phyloP scores from a whole-genome alignment of 106 monocot genomes.

The Dendrobium officinale region DNA sequence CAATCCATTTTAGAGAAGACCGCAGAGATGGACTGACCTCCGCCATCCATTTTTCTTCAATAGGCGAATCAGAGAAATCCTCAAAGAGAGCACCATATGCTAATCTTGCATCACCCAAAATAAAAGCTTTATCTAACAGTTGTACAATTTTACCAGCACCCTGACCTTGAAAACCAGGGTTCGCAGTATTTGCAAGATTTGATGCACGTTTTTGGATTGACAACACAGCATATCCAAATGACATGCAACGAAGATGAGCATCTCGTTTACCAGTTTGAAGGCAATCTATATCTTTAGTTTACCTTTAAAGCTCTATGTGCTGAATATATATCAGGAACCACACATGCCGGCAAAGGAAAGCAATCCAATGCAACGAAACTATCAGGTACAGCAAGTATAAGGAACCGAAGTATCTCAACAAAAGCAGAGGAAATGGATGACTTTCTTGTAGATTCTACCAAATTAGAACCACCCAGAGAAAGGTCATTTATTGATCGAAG shows the following conservation, averaged over 20 bases:
- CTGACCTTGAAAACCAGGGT: slow-evolving; percentile 56
- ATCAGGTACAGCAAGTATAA: slow-evolving; percentile 83
- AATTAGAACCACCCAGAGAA: slow-evolving; percentile 20
- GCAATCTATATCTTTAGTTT: slow-evolving; percentile 15
- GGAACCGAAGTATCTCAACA: slow-evolving; percentile 61
- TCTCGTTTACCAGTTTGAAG: slow-evolving; percentile 29
- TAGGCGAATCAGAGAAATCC: slow-evolving; percentile 55
- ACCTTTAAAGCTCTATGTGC: slow-evolving; percentile 16
- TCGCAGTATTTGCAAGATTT: slow-evolving; percentile 72
- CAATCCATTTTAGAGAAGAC: slow-evolving; percentile 89
- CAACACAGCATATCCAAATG: slow-evolving; percentile 54
- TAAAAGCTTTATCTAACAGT: slow-evolving; percentile 71
- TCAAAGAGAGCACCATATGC: slow-evolving; percentile 82
- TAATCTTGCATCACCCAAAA: slow-evolving; percentile 47
- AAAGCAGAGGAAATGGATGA: slow-evolving; percentile 37
- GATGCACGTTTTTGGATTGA: slow-evolving; percentile 66
- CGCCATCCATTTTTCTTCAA: slow-evolving; percentile 76
- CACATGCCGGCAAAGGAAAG: slow-evolving; percentile 61
- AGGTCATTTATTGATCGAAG: slow-evolving; percentile 47
- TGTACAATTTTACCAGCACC: slow-evolving; percentile 78
- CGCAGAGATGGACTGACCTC: slow-evolving; percentile 80
- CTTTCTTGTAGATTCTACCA: slow-evolving; percentile 23
- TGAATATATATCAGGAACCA: slow-evolving; percentile 43
- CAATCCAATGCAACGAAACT: slow-evolving; percentile 83
- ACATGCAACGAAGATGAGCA: slow-evolving; percentile 52